Evolutionary conservation across 2,329 filamentous ascomycete species (phyloP).

Genomic region (Metarhizium brunneum): DNA sequence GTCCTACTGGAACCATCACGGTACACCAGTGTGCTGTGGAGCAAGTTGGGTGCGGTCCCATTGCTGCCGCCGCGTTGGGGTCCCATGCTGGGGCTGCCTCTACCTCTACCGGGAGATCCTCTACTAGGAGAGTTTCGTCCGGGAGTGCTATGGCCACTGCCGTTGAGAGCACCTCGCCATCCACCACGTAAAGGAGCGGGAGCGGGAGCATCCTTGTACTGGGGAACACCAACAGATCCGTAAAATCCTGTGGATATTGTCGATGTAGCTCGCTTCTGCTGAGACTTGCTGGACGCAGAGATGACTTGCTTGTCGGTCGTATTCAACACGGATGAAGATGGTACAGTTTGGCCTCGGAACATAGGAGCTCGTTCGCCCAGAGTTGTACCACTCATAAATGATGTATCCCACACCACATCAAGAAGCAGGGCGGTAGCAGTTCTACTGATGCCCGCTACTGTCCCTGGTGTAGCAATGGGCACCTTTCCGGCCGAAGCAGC

Average conservation of each 20-base stretch:
- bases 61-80: conserved; percentile 21
- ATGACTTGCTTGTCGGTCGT: conserved; percentile 74
- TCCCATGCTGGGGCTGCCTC: conserved; percentile 29
- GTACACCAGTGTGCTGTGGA: conserved; percentile 45
- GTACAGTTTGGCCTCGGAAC: conserved; percentile 90
- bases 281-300: conserved; percentile 44
- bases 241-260: conserved; percentile 44
- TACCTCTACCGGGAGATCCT: conserved; percentile 26
- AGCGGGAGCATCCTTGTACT: conserved; percentile 49
- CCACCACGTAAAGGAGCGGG: conserved; percentile 46
- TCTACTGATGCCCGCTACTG: conserved; percentile 87
- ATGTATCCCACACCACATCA: conserved; percentile 86
- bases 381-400: conserved; percentile 95
- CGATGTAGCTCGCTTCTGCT: conserved; percentile 40
- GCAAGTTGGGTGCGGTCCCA: conserved; percentile 26
- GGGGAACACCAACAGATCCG: conserved; percentile 49
- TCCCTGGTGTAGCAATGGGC: conserved; percentile 83
- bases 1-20: conserved; percentile 27
- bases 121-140: conserved; percentile 24
- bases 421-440: conserved; percentile 75
- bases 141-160: conserved; percentile 26
- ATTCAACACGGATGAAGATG: conserved; percentile 82
- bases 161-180: conserved; percentile 49
- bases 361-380: conserved; percentile 82
- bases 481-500: conserved; percentile 90